Conservation (phyloP, 2,329 filamentous ascomycete species). For the Aspergillus sp. region DNA sequence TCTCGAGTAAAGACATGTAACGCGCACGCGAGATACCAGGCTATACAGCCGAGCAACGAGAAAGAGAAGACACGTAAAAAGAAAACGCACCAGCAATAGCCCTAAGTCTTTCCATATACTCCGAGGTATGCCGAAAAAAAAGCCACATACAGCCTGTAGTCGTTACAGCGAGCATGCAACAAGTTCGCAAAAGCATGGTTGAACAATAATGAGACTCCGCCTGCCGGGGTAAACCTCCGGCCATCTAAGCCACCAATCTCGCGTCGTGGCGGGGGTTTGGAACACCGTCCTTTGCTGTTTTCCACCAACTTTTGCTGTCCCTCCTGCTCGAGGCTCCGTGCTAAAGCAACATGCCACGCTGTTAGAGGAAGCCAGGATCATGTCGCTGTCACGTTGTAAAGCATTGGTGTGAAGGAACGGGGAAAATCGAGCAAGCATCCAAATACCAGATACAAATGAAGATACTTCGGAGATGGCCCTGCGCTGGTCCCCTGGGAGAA, state of each 20-base stretch:
- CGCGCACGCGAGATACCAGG: conserved; percentile 6
- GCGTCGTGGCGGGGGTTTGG: not conserved
- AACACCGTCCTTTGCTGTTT: not conserved
- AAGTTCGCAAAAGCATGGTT: too few relatives aligned
- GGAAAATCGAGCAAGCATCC: conserved; percentile 10
- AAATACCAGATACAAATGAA: conserved; percentile 9
- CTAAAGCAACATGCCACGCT: too few relatives aligned
- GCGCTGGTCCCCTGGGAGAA: conserved; percentile 6
- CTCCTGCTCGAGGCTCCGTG: not conserved
- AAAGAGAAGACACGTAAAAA: conserved; percentile 6
- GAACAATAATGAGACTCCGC: too few relatives aligned
- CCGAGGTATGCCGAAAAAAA: conserved; percentile 23
- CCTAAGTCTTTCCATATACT: conserved; percentile 23
- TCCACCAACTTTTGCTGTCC: not conserved
- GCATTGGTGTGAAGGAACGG: conserved; percentile 4
- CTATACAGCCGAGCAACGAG: conserved; percentile 10
- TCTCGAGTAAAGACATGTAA: conserved; percentile 3
- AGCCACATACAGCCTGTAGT: conserved; percentile 7
- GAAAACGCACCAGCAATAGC: conserved; percentile 9
- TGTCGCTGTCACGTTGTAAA: not conserved
- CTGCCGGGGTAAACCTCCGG: not conserved
- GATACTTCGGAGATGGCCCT: conserved; percentile 7
- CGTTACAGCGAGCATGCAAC: too few relatives aligned
- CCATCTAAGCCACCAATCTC: not conserved
- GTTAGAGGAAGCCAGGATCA: too few relatives aligned